phyloP scores from a whole-genome alignment of 2,329 filamentous ascomycete genomes.

The Mycosphaerella sp. region DNA sequence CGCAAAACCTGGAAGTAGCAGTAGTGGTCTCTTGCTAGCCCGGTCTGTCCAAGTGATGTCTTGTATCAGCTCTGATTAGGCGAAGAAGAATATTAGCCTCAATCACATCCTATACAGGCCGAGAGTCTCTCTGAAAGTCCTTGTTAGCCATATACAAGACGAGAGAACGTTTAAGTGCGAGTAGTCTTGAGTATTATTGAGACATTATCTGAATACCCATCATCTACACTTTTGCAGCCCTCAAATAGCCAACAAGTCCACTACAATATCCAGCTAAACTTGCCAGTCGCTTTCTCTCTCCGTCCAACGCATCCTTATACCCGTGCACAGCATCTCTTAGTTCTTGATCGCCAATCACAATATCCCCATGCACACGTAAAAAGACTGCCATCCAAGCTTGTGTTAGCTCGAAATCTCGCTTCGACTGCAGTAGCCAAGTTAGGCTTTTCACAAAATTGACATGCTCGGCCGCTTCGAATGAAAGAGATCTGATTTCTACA shows the following conservation, averaged over 20 bases:
- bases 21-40: too few species aligned
- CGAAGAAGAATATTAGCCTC: too few species aligned
- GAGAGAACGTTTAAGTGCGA: too few species aligned
- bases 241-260: constrained; percentile 20
- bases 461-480: constrained; percentile 55
- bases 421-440: constrained; percentile 60
- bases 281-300: constrained; percentile 66
- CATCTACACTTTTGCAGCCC: constrained; percentile 25
- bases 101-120: too few species aligned
- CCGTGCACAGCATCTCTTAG: constrained; percentile 56
- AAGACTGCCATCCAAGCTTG: constrained; percentile 99
- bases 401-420: constrained; percentile 83
- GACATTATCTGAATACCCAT: too few species aligned
- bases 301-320: constrained; percentile 53
- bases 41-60: too few species aligned
- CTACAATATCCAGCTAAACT: constrained; percentile 52
- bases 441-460: constrained; percentile 75
- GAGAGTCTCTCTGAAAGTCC: too few species aligned
- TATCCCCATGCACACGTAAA: constrained; percentile 66
- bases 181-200: too few species aligned
- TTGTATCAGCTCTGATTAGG: too few species aligned
- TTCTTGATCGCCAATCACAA: constrained; percentile 46
- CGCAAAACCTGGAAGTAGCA: too few species aligned
- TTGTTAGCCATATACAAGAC: too few species aligned
- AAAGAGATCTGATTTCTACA: constrained; percentile 78